phyloP scores from a whole-genome alignment of 305 asterid genomes.

The Plantago rigida region DNA sequence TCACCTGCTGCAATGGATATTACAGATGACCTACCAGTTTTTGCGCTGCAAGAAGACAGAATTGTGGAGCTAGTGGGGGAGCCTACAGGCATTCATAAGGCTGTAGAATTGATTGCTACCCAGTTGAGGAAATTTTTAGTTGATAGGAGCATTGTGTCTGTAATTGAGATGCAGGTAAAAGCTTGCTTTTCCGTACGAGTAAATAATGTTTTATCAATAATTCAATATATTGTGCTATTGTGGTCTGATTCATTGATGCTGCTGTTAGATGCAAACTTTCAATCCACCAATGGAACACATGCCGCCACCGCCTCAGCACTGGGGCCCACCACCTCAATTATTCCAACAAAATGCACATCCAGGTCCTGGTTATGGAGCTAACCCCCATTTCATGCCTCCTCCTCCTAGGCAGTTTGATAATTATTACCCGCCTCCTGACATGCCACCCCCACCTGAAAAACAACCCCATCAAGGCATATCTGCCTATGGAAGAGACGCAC shows the following conservation, averaged over 20 bases:
- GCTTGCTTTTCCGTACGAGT: slow-evolving; percentile 27
- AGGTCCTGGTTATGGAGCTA: slow-evolving; percentile 63
- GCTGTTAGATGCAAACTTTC: slow-evolving; percentile 70
- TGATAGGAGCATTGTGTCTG: slow-evolving; percentile 75
- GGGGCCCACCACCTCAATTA: slow-evolving; percentile 86
- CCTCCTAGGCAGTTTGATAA: slow-evolving; percentile 73
- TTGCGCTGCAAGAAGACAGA: slow-evolving; percentile 90
- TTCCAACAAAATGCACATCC: slow-evolving; percentile 50
- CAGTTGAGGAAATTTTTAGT: slow-evolving; percentile 87
- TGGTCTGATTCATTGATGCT: slow-evolving; percentile 23
- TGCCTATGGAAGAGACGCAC: slow-evolving; percentile 77
- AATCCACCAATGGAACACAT: slow-evolving; percentile 54
- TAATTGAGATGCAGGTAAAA: slow-evolving; percentile 73
- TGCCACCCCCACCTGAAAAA: slow-evolving; percentile 58
- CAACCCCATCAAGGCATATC: slow-evolving; percentile 88
- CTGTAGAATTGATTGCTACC: slow-evolving; percentile 69
- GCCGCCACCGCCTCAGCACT: slow-evolving; percentile 58
- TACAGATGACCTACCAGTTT: slow-evolving; percentile 84
- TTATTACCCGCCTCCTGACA: slow-evolving; percentile 63
- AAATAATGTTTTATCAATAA: not conserved
- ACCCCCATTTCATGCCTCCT: slow-evolving; percentile 66
- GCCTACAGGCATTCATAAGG: slow-evolving; percentile 70
- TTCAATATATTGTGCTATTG: not conserved
- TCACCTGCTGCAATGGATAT: slow-evolving; percentile 16
- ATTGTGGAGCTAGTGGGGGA: slow-evolving; percentile 89